Conservation (phyloP, 495 filamentous ascomycete genomes). For the Penicillium antarcticum region DNA sequence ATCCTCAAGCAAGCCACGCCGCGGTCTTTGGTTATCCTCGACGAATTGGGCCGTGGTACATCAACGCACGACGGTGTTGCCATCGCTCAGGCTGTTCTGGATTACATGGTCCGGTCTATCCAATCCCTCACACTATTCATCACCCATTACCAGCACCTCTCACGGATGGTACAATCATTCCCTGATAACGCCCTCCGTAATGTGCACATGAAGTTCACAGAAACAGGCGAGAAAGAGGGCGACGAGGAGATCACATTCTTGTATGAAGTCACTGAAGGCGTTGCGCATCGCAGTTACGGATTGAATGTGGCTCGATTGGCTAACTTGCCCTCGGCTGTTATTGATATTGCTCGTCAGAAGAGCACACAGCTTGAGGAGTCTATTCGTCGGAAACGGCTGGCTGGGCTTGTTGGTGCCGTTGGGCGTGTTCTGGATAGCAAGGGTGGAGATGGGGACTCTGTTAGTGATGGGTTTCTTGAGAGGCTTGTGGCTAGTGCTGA, state of each 20-base stretch:
- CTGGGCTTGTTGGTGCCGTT: conserved; percentile 38
- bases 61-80: conserved; percentile 94
- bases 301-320: conserved; percentile 90
- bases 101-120: conserved; percentile 72
- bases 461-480: conserved; percentile 27
- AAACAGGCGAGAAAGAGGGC: conserved; percentile 34
- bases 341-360: conserved; percentile 76
- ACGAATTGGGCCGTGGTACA: conserved; percentile 91
- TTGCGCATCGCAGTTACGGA: conserved; percentile 90
- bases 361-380: conserved; percentile 76
- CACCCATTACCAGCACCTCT: conserved; percentile 91
- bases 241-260: conserved; percentile 71
- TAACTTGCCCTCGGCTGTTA: conserved; percentile 67
- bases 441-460: not conserved
- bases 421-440: conserved; percentile 38
- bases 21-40: conserved; percentile 81
- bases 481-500: conserved; percentile 35
- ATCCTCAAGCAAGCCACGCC: conserved; percentile 86
- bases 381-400: conserved; percentile 57
- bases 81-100: conserved; percentile 88
- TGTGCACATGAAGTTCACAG: conserved; percentile 81
- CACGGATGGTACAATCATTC: conserved; percentile 65
- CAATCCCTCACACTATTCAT: conserved; percentile 86
- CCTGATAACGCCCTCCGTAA: conserved; percentile 59
- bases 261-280: conserved; percentile 80